Percentiles rank a stretch among this genome's conserved stretches.
Evolutionary conservation across 2,329 filamentous ascomycete genomes (phyloP).

Genomic region (Aspergillus alliaceus): DNA sequence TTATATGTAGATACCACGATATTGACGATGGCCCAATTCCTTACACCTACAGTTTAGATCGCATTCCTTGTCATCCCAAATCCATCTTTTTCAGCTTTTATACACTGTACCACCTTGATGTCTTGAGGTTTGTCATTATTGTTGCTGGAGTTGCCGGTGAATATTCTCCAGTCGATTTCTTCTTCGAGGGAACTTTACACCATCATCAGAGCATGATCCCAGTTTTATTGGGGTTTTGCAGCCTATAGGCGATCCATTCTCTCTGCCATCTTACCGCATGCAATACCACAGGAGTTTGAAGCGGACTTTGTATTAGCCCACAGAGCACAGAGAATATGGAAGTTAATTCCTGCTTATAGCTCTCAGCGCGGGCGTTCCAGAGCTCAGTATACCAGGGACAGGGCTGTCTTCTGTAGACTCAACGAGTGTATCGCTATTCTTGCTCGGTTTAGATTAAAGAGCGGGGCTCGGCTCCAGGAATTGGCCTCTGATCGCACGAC

Average conservation of each 20-base stretch:
- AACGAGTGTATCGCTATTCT: neutral
- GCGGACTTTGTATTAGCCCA: neutral
- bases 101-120: neutral
- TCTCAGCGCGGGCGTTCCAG: neutral
- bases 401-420: neutral
- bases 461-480: fast-evolving
- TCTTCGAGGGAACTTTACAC: neutral
- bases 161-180: neutral
- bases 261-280: neutral
- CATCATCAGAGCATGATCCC: neutral
- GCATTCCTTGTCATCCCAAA: neutral
- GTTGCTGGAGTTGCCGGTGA: neutral
- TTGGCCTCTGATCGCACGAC: neutral
- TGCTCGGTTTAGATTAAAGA: neutral
- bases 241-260: neutral
- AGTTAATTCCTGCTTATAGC: neutral
- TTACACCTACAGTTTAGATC: neutral
- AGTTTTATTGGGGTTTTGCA: neutral
- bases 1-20: no score
- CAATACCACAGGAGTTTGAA: neutral
- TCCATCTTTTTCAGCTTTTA: neutral
- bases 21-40: no score
- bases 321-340: neutral
- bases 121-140: neutral
- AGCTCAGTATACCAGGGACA: neutral